Percentiles rank a stretch among this genome's conserved stretches.
These are phyloP conservation scores for Populus simonii DNA, from an alignment of 345 rosid species.

Conservation along the genomic window DNA sequence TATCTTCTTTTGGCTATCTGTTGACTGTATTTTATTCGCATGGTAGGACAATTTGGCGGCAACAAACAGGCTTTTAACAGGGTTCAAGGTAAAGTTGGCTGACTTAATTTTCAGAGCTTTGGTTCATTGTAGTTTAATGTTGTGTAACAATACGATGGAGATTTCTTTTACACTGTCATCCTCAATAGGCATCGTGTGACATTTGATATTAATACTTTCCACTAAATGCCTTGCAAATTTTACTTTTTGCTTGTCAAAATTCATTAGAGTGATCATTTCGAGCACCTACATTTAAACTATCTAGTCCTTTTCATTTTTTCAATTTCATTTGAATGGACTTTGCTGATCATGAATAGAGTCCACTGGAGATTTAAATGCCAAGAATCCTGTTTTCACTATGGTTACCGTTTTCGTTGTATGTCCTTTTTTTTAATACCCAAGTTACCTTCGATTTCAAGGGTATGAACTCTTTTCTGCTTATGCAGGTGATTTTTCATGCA, in stretches of 20 bases:
- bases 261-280: too few relatives aligned
- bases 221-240: too few relatives aligned
- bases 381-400: background rate
- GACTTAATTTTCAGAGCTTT: background rate
- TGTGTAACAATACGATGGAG: background rate
- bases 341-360: background rate
- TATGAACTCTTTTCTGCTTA: background rate
- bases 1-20: background rate
- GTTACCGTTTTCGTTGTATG: too few relatives aligned
- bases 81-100: slow-evolving; percentile 35
- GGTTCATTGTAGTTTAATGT: background rate
- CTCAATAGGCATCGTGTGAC: background rate
- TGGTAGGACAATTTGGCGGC: slow-evolving; percentile 29
- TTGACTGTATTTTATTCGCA: background rate
- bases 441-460: background rate
- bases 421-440: background rate
- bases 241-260: too few relatives aligned
- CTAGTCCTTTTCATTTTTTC: too few relatives aligned
- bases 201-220: background rate
- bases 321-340: too few relatives aligned
- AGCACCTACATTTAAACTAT: too few relatives aligned
- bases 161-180: background rate
- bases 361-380: background rate
- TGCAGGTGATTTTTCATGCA: slow-evolving; percentile 72
- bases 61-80: slow-evolving; percentile 16